Base-by-base conservation (phyloP, 306 rosid genomes). In the Arachis stenosperma region DNA sequence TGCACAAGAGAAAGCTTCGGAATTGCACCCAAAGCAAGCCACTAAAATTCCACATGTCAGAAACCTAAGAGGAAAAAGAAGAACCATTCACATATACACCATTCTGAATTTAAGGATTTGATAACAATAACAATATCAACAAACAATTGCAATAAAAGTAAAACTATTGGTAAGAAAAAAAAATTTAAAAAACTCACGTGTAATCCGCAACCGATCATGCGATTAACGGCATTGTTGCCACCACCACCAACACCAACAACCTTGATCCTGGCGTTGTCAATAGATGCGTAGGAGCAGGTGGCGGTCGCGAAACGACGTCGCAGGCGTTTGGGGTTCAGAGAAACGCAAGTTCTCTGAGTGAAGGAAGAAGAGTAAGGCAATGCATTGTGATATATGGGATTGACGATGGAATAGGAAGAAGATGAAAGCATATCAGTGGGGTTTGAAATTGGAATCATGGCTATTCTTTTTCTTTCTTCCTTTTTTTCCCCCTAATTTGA, bases 161-260 rank as follows among this genome's bases (percentile, higher is more conserved):
- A 14, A 5, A 29, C 54, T 8, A 40, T 50, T 40, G 15, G 10
- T 1, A 57, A 61, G 9, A 11, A 9, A 42, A 15, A 48, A 78
- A 22, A 7, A 69, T 62, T 42, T 5, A 6, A 37, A 27, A 76
- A 76, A 76, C 90, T 66, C 71, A 90, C 98, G 61, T 87, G 88
- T 66, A 90, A 85, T 63, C 96, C 97, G 72, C 93, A 89, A 69
- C 92, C 93, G 82, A 93, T 90, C 98, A 93, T 93, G 81, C 98
- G 97, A 76, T 93, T 93, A 42, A 93, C 92, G 27, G 97, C 97
- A 84, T 93, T 90, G 87, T 89, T 93, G 33, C 98, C 98, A 29
- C 98, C 98, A 0, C 98, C 97, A 27, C 98, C 98, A 52, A 93
- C 90, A 3, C 98, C 98, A 7, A 93, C 87, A 15, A 93, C 98